Evolutionary conservation across 208 protist genomes (phyloP), one percentile per base, ranked within the genome.

Genomic region (Trypanosoma conorhini): DNA sequence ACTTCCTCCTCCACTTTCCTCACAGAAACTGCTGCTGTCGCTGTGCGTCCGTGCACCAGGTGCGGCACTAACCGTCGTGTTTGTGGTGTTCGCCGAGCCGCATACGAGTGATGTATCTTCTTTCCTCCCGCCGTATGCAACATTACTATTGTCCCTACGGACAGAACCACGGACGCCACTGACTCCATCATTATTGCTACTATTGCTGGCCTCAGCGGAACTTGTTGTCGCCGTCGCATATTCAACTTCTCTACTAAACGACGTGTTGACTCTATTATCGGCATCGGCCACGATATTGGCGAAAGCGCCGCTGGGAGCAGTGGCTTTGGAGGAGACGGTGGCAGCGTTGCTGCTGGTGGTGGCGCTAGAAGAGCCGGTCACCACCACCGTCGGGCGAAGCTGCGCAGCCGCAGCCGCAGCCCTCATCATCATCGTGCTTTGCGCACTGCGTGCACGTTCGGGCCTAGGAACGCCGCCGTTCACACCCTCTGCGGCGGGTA

Each of bases 301-400:
- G 26, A 54, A n/a, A 10, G 17, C 50, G 50, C 22, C 9, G n/a
- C 9, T 26, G 12, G 50, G 19, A 35, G 55, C 15, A 59, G 8
- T 38, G 12, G 1, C 38, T 5, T 10, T 65, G 30, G 40, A 24
- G 44, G 30, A 38, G 40, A 8, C 46, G 59, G 21, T 48, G 5
- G 31, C n/a, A 56, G 17, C 50, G 26, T n/a, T 54, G 13, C 40
- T 62, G 24, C 13, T 55, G 44, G 8, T 56, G 21, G 30, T 44
- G 0, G 50, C 7, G 24, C 15, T 62, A 13, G 58, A n/a, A 55
- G 59, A 44, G 15, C 52, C 51, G 9, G 35, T 74, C 17, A 74
- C 69, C 24, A 67, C 26, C 35, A 74, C 69, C 24, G 51, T 48
- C 44, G 69, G 69, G 4, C 69, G 69, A 74, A 74, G 44, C n/a